Base-by-base conservation (phyloP, 305 asterid genomes). In the Fraxinus ornus region DNA sequence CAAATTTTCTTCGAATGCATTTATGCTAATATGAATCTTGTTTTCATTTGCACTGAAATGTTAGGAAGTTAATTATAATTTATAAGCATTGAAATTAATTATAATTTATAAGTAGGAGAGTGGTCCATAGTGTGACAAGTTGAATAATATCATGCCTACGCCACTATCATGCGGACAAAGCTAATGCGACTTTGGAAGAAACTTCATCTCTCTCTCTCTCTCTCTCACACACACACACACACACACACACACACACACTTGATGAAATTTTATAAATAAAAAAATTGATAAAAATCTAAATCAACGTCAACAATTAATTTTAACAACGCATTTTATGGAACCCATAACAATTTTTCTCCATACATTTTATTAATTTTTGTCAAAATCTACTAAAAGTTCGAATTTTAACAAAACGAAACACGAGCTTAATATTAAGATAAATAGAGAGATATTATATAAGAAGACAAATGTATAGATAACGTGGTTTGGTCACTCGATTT, bases 71-170 rank as follows among this genome's bases (percentile, higher is more conserved):
- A 68, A 26, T 26, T 68, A 68, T 26, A 68, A 26, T 24, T 68
- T 68, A 13, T 9, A 32, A 41, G 33, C 62, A 26, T 35, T 10
- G 64, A 26, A 26, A 39, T 8, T 19, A 55, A 80, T 80, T 68
- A 66, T 66, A 66, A 66, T 66, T 66, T 66, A 26, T 82, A 60
- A 33, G 75, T 55, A 74, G 86, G 37, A 66, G 21, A 68, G 87
- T 84, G 90, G 89, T 84, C 89, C 88, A 86, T 1, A 68, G 83
- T 80, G 91, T 86, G 92, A 89, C 89, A 89, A 87, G 83, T 85
- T 89, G 87, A 87, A 91, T 87, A 89, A 84, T 84, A 81, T 83
- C 92, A 89, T 87, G 81, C 90, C 86, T 76, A 83, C 80, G 81
- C 86, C 90, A 86, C 88, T 80, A 41, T 78, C 93, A 86, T 88